phyloP scores from a whole-genome alignment of 2,329 filamentous ascomycete species.

The Aspergillus sp. region DNA sequence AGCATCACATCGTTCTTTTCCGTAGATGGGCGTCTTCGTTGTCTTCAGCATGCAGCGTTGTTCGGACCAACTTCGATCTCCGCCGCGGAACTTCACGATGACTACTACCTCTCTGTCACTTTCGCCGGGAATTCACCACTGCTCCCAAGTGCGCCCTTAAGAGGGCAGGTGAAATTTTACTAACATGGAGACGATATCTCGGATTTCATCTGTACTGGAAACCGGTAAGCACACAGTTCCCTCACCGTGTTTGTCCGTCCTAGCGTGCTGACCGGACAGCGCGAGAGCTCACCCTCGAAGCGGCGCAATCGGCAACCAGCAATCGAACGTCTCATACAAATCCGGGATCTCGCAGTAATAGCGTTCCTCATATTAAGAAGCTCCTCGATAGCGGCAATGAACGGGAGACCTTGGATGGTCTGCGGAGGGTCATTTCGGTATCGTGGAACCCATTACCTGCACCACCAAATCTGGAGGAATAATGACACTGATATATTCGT shows the following conservation, averaged over 20 bases:
- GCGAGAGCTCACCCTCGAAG: constrained; percentile 94
- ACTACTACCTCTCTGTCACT: background rate
- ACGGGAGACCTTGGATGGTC: constrained; percentile 81
- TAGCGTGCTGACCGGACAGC: constrained; percentile 46
- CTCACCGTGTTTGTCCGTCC: background rate
- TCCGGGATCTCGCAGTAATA: constrained; percentile 56
- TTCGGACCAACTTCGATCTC: background rate
- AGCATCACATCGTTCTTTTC: too few relatives aligned
- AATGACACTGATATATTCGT: constrained; percentile 10
- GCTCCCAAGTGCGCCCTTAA: background rate
- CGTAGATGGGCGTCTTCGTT: too few relatives aligned
- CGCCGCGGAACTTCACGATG: background rate
- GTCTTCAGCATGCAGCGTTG: too few relatives aligned
- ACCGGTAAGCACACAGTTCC: constrained; percentile 55
- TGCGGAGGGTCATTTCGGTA: constrained; percentile 83
- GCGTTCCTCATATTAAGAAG: constrained; percentile 83
- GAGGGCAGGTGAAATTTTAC: constrained; percentile 12
- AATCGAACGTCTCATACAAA: constrained; percentile 45
- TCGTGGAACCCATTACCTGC: background rate
- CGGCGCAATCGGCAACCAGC: constrained; percentile 73
- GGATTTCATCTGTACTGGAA: constrained; percentile 89
- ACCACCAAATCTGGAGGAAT: background rate
- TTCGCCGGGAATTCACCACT: constrained; percentile 1
- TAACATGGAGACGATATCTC: constrained; percentile 88
- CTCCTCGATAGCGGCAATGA: constrained; percentile 90